phyloP scores from a whole-genome alignment of 345 rosid species.

The Bruguiera gymnorhiza region DNA sequence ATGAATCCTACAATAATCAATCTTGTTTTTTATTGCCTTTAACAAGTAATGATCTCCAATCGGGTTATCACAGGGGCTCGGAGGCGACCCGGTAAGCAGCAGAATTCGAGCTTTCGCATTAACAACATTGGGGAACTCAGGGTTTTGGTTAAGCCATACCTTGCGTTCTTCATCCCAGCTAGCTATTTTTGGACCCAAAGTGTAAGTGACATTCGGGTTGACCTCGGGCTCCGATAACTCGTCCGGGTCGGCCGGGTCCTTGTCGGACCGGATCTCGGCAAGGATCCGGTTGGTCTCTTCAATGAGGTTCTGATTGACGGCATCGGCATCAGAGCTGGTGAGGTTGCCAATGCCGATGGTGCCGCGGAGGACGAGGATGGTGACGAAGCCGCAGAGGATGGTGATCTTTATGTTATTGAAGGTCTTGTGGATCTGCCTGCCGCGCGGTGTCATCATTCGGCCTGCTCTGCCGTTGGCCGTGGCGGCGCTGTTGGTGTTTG shows the following conservation, averaged over 20 bases:
- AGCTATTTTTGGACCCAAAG: constrained; percentile 69
- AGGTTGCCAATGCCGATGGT: constrained; percentile 72
- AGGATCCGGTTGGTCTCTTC: constrained; percentile 86
- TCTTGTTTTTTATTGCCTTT: constrained; percentile 85
- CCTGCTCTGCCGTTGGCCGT: constrained; percentile 38
- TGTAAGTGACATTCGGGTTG: constrained; percentile 60
- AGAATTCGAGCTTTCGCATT: constrained; percentile 65
- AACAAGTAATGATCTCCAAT: constrained; percentile 89
- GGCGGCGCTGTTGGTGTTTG: constrained; percentile 26
- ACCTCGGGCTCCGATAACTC: constrained; percentile 47
- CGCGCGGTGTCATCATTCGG: constrained; percentile 44
- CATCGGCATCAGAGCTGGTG: constrained; percentile 69
- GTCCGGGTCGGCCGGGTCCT: constrained; percentile 60
- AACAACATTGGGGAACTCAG: constrained; percentile 62
- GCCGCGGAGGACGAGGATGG: constrained; percentile 83
- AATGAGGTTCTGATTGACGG: constrained; percentile 64
- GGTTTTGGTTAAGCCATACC: constrained; percentile 60
- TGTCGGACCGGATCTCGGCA: constrained; percentile 84
- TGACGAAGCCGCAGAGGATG: constrained; percentile 78
- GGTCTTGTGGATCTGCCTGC: constrained; percentile 78
- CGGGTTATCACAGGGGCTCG: constrained; percentile 85
- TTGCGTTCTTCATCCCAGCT: constrained; percentile 66
- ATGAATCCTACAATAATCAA: constrained; percentile 92
- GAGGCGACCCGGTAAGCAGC: constrained; percentile 87
- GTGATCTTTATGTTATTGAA: constrained; percentile 84